These are phyloP conservation scores for Anthostomella pinea DNA, from an alignment of 2,329 filamentous ascomycete genomes.

Conservation along the genomic window DNA sequence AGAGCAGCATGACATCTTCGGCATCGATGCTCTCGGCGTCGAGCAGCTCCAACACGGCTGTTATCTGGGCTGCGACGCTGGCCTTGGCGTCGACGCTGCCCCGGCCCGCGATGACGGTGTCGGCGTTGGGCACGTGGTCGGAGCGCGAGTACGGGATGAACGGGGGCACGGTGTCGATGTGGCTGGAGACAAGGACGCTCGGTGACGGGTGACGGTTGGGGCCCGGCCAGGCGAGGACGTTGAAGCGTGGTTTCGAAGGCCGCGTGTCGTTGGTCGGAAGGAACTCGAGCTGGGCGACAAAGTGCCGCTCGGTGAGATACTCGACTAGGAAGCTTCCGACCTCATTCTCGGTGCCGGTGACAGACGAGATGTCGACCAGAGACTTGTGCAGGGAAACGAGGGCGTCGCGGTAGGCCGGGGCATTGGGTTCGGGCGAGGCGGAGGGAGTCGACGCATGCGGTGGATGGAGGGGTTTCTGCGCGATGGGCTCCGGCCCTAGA, in stretches of 20 bases:
- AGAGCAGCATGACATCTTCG: slow-evolving; percentile 58
- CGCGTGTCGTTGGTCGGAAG: slow-evolving; percentile 34
- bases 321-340: slow-evolving; percentile 67
- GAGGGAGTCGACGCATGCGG: background rate
- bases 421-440: slow-evolving; percentile 3
- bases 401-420: slow-evolving; percentile 41
- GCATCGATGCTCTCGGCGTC: slow-evolving; percentile 36
- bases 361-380: slow-evolving; percentile 71
- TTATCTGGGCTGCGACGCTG: slow-evolving; percentile 70
- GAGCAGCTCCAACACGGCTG: slow-evolving; percentile 59
- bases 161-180: slow-evolving; percentile 78
- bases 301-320: slow-evolving; percentile 56
- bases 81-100: slow-evolving; percentile 73
- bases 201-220: slow-evolving; percentile 46
- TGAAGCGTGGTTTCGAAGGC: slow-evolving; percentile 55
- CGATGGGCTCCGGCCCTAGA: background rate
- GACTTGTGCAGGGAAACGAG: slow-evolving; percentile 72
- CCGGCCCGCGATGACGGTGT: slow-evolving; percentile 64
- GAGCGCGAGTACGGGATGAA: slow-evolving; percentile 66
- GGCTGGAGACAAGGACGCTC: slow-evolving; percentile 67
- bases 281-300: slow-evolving; percentile 41
- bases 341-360: slow-evolving; percentile 64
- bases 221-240: slow-evolving; percentile 68
- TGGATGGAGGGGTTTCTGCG: slow-evolving; percentile 3
- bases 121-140: slow-evolving; percentile 39